phyloP scores from a whole-genome alignment of 2,329 filamentous ascomycete species.

The Verruconis gallopava region DNA sequence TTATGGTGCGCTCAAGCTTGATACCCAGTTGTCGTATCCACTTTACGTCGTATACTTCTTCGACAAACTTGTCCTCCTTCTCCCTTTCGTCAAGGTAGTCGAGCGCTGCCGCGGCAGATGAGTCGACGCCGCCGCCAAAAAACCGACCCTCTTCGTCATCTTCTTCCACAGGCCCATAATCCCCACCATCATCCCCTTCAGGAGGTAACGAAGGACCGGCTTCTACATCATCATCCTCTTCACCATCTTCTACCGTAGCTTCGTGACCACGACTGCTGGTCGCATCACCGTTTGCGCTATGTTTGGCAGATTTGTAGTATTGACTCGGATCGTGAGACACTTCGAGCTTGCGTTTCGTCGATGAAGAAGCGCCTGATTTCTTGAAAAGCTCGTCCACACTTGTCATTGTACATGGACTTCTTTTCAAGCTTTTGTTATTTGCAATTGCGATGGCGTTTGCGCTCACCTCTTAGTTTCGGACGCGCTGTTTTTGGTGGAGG shows the following conservation, averaged over 20 bases:
- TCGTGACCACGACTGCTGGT: slow-evolving; percentile 29
- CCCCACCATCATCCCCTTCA: slow-evolving; percentile 39
- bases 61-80: slow-evolving; percentile 33
- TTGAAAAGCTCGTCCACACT: slow-evolving; percentile 53
- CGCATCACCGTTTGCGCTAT: slow-evolving; percentile 36
- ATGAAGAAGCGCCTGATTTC: slow-evolving; percentile 34
- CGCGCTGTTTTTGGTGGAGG: neutral
- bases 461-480: too few species aligned
- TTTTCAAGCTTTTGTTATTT: neutral
- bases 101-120: slow-evolving; percentile 67
- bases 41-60: slow-evolving; percentile 66
- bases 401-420: slow-evolving; percentile 30
- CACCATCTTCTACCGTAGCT: slow-evolving; percentile 33
- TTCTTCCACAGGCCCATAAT: slow-evolving; percentile 30
- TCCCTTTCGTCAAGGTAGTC: slow-evolving; percentile 72
- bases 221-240: slow-evolving; percentile 28
- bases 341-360: slow-evolving; percentile 46
- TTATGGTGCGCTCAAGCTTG: slow-evolving; percentile 81
- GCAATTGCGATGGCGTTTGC: neutral
- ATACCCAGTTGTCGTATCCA: slow-evolving; percentile 77
- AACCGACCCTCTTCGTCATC: slow-evolving; percentile 91
- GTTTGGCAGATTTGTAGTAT: slow-evolving; percentile 48
- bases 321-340: slow-evolving; percentile 40
- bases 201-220: slow-evolving; percentile 43
- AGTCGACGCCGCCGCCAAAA: slow-evolving; percentile 81